Conservation (phyloP, 2,329 filamentous ascomycete species). For the Fusarium drepaniforme region DNA sequence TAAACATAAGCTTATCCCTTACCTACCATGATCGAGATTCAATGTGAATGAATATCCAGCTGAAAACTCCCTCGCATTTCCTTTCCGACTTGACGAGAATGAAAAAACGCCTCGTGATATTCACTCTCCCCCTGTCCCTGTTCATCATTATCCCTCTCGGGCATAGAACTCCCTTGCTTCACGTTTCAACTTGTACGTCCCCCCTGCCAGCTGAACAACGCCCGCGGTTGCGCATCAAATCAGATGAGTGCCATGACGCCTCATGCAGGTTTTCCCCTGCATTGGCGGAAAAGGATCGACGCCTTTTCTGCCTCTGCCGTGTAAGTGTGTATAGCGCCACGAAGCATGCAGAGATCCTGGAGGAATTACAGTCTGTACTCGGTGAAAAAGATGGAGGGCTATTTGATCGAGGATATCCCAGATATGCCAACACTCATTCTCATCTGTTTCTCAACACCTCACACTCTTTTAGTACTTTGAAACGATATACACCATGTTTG, state of each 20-base stretch:
- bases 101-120: not conserved
- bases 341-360: not conserved
- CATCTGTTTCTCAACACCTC: not conserved
- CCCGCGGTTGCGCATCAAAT: not conserved
- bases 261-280: not conserved
- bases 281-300: not conserved
- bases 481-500: not conserved
- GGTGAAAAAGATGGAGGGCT: not conserved
- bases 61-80: not conserved
- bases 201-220: conserved; percentile 17
- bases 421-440: too few species aligned
- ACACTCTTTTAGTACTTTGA: not conserved
- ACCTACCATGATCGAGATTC: not conserved
- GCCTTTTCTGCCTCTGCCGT: not conserved
- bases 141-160: not conserved
- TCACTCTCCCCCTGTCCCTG: not conserved
- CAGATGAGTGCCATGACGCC: not conserved
- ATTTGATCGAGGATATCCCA: not conserved
- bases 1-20: conserved; percentile 6
- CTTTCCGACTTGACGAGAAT: not conserved
- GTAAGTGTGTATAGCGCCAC: not conserved
- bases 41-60: not conserved
- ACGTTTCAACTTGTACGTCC: not conserved
- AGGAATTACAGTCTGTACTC: not conserved
- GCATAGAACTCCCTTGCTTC: not conserved